Conservation (phyloP, 805 yeast genomes). For the Lipomyces orientalis region DNA sequence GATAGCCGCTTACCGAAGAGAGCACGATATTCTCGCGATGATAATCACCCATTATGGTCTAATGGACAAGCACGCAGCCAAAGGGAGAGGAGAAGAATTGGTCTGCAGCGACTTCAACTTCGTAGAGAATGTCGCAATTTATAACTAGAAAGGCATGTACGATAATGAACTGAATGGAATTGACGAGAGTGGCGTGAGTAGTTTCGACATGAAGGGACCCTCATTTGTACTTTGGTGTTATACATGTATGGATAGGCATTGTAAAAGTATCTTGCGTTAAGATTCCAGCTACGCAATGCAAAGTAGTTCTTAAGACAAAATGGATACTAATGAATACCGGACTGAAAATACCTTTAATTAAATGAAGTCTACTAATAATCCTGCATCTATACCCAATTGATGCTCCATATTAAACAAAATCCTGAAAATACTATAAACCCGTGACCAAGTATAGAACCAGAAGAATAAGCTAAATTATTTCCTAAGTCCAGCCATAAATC, state of each 20-base stretch:
- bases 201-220: not conserved
- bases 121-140: not conserved
- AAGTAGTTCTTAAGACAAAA: not conserved
- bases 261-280: not conserved
- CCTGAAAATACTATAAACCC: not conserved
- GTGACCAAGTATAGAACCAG: too few species aligned
- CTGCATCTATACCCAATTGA: not conserved
- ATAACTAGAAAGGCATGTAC: not conserved
- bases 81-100: not conserved
- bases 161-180: not conserved
- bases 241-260: not conserved
- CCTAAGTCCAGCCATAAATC: not conserved
- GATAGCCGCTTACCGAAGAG: not conserved
- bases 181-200: not conserved
- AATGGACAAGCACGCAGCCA: not conserved
- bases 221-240: not conserved
- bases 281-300: not conserved
- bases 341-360: not conserved
- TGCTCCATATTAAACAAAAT: not conserved
- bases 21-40: not conserved
- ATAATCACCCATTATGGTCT: not conserved
- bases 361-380: not conserved
- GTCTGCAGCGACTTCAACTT: constrained; percentile 4
- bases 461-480: not conserved
- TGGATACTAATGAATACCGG: not conserved